Conservation (phyloP, 768 basidiomycete genomes). For the Pleurotus pulmonarius region DNA sequence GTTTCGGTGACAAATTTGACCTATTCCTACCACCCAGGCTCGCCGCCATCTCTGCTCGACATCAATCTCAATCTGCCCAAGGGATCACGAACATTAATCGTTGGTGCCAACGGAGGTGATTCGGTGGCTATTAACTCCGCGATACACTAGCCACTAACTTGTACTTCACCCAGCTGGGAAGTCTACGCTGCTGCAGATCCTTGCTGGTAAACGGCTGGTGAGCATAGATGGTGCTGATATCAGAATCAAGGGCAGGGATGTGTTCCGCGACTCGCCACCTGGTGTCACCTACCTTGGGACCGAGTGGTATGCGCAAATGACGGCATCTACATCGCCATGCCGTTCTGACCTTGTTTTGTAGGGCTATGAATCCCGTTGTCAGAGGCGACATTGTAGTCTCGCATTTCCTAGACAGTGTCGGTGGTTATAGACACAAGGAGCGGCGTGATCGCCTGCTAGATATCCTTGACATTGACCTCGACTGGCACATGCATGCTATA, state of each 20-base stretch:
- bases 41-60: slow-evolving; percentile 53
- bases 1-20: slow-evolving; percentile 52
- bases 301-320: slow-evolving; percentile 60
- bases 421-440: slow-evolving; percentile 91
- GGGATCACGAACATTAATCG: slow-evolving; percentile 80
- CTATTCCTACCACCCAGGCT: slow-evolving; percentile 45
- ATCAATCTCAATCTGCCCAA: slow-evolving; percentile 63
- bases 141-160: slow-evolving; percentile 10
- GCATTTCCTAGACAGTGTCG: slow-evolving; percentile 95
- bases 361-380: slow-evolving; percentile 97
- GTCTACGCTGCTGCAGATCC: slow-evolving; percentile 91
- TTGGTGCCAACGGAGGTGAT: slow-evolving; percentile 94
- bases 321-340: not conserved
- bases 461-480: slow-evolving; percentile 91
- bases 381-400: slow-evolving; percentile 89
- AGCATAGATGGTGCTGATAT: slow-evolving; percentile 48
- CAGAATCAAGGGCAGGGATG: slow-evolving; percentile 75
- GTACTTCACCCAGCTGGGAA: slow-evolving; percentile 64
- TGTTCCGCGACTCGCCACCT: slow-evolving; percentile 82
- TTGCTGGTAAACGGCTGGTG: slow-evolving; percentile 89
- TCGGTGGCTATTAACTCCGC: slow-evolving; percentile 15
- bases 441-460: slow-evolving; percentile 82
- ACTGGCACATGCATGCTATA: slow-evolving; percentile 95
- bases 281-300: slow-evolving; percentile 90
- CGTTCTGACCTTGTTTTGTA: slow-evolving; percentile 21